These are phyloP conservation scores for Ehretia macrophylla DNA, from an alignment of 257 asterid genomes.

Conservation along the genomic window DNA sequence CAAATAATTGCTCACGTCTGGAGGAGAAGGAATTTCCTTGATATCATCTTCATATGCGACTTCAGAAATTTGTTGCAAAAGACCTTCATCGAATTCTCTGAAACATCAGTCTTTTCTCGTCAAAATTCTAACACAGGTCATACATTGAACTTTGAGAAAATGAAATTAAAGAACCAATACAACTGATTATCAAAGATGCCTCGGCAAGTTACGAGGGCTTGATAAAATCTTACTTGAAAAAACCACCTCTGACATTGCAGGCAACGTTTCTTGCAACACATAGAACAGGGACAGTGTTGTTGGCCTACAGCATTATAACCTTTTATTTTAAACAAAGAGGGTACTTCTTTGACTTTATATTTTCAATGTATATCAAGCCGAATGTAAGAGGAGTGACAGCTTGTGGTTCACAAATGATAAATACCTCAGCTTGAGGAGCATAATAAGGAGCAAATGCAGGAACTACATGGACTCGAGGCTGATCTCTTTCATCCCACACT, in stretches of 20 bases:
- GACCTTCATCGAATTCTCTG: slow-evolving; percentile 92
- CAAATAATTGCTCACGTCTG: slow-evolving; percentile 89
- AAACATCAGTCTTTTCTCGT: slow-evolving; percentile 16
- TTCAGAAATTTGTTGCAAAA: slow-evolving; percentile 63
- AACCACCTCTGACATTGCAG: slow-evolving; percentile 95
- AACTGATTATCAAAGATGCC: background rate
- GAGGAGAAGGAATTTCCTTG: slow-evolving; percentile 54
- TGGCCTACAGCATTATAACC: slow-evolving; percentile 44
- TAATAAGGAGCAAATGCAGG: slow-evolving; percentile 98
- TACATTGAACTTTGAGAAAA: slow-evolving; percentile 18
- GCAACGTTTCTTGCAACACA: slow-evolving; percentile 98
- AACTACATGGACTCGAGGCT: slow-evolving; percentile 94
- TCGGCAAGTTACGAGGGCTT: background rate
- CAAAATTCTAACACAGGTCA: slow-evolving; percentile 5
- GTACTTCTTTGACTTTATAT: background rate
- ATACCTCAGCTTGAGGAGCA: slow-evolving; percentile 97
- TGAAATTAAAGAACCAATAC: slow-evolving; percentile 6
- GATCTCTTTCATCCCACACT: slow-evolving; percentile 99
- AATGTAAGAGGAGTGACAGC: slow-evolving; percentile 1
- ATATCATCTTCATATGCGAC: slow-evolving; percentile 82
- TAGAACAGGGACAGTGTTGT: slow-evolving; percentile 77
- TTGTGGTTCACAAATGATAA: background rate
- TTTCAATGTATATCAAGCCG: background rate
- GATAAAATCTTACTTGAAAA: slow-evolving; percentile 73
- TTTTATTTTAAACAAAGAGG: slow-evolving; percentile 9